Evolutionary conservation across 2,329 filamentous ascomycete species (phyloP).

Genomic region (Exophiala bonariae): DNA sequence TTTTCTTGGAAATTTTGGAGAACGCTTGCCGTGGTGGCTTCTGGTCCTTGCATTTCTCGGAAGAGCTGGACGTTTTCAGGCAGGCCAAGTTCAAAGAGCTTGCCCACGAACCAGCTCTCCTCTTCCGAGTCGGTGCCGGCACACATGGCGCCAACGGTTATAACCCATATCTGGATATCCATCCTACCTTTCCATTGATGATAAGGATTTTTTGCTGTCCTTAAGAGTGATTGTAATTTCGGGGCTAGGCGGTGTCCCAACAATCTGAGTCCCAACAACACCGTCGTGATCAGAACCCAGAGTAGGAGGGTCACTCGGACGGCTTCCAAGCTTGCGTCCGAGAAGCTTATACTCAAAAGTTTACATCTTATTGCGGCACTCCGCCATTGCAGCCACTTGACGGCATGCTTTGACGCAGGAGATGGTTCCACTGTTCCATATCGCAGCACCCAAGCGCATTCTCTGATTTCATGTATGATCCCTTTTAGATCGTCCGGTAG

Average conservation of each 20-base stretch:
- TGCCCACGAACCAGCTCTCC: constrained; percentile 21
- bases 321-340: constrained; percentile 17
- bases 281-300: constrained; percentile 24
- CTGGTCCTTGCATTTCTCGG: constrained; percentile 9
- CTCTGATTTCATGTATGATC: constrained; percentile 16
- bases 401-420: constrained; percentile 19
- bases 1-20: constrained; percentile 21
- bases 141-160: constrained; percentile 22
- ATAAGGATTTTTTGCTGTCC: constrained; percentile 6
- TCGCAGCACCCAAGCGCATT: constrained; percentile 21
- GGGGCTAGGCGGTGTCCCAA: constrained; percentile 22
- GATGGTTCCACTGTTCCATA: constrained; percentile 14
- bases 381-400: constrained; percentile 25
- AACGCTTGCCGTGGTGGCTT: constrained; percentile 14
- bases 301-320: constrained; percentile 18
- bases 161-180: constrained; percentile 23
- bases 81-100: constrained; percentile 18
- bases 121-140: constrained; percentile 15
- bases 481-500: constrained; percentile 20
- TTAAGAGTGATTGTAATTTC: constrained; percentile 14
- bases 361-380: constrained; percentile 21
- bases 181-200: constrained; percentile 13
- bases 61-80: constrained; percentile 11
- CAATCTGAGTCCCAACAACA: constrained; percentile 20
- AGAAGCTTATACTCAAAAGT: constrained; percentile 15